A percentile compares a stretch with the other conserved stretches of the same genome.
Evolutionary conservation across 768 basidiomycete species (phyloP).

Genomic region (Lactarius indigo): DNA sequence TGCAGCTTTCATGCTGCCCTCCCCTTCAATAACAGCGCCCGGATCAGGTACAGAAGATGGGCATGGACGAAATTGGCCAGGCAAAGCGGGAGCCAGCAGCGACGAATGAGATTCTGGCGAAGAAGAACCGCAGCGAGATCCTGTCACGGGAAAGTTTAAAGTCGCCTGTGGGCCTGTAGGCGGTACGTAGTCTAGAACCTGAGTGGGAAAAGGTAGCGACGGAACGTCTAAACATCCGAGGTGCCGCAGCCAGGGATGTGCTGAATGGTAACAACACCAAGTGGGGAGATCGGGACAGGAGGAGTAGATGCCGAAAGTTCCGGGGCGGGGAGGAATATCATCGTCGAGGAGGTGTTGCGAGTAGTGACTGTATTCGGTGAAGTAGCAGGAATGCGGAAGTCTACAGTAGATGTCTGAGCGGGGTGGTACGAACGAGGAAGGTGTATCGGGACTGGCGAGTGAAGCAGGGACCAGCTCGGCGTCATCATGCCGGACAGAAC

Average conservation of each 20-base stretch:
- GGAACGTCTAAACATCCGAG: too few relatives aligned
- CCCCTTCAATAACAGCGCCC: neutral
- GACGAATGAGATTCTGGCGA: neutral
- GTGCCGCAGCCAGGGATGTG: too few relatives aligned
- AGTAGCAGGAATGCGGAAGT: neutral
- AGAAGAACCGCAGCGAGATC: neutral
- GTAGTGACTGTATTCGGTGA: too few relatives aligned
- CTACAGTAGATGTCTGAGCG: neutral
- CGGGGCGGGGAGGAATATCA: too few relatives aligned
- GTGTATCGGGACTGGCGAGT: neutral
- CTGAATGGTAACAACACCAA: neutral
- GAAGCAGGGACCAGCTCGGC: too few relatives aligned
- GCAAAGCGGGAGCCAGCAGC: neutral
- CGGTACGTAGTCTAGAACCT: neutral
- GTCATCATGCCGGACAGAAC: too few relatives aligned
- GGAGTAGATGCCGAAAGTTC: too few relatives aligned
- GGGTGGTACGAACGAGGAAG: neutral
- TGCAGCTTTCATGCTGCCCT: neutral
- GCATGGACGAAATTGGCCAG: neutral
- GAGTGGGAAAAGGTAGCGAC: neutral
- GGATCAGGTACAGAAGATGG: too few relatives aligned
- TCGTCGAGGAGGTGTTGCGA: too few relatives aligned
- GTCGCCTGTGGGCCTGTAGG: neutral
- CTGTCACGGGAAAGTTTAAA: neutral
- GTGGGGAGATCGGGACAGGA: neutral